Conservation (phyloP, 176 grass and related monocot species). For the Avena eriantha region DNA sequence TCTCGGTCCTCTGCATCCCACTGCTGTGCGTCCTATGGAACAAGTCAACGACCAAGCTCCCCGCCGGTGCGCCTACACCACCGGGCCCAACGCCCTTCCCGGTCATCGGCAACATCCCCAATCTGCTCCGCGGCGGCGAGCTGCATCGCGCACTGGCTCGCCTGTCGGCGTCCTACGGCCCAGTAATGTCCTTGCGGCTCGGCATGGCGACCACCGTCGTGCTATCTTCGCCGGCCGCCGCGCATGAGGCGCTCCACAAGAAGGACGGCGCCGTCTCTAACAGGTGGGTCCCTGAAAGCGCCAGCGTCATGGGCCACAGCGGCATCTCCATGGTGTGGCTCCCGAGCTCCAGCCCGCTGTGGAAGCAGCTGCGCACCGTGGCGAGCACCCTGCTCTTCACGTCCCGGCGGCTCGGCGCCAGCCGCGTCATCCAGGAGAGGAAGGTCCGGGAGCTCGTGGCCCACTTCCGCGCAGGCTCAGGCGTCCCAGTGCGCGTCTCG, state of each 20-base stretch:
- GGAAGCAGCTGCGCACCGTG: constrained; percentile 37
- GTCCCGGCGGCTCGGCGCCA: constrained; percentile 26
- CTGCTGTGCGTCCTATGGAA: constrained; percentile 20
- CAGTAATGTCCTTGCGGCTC: constrained; percentile 34
- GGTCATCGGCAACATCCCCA: constrained; percentile 31
- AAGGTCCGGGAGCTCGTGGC: constrained; percentile 40
- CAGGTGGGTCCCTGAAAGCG: constrained; percentile 39
- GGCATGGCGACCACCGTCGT: constrained; percentile 36
- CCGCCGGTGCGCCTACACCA: constrained; percentile 5
- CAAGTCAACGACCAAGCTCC: not conserved
- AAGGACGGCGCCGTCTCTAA: constrained; percentile 24
- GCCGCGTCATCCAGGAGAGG: constrained; percentile 21
- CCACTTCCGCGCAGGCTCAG: constrained; percentile 24
- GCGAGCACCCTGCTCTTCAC: constrained; percentile 30
- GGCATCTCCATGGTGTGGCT: constrained; percentile 44
- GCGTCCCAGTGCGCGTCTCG: constrained; percentile 22
- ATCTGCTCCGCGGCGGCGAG: constrained; percentile 36
- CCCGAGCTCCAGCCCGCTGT: constrained; percentile 35
- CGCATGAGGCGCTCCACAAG: constrained; percentile 42
- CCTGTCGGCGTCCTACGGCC: constrained; percentile 23
- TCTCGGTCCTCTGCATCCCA: constrained; percentile 8
- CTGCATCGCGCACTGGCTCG: constrained; percentile 15
- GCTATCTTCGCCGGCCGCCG: constrained; percentile 32
- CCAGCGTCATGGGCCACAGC: constrained; percentile 26
- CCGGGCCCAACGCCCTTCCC: constrained; percentile 30